Evolutionary conservation across 2,329 filamentous ascomycete genomes (phyloP), one percentile per base, ranked within the genome.

Genomic region (Talaromyces amestolkiae): DNA sequence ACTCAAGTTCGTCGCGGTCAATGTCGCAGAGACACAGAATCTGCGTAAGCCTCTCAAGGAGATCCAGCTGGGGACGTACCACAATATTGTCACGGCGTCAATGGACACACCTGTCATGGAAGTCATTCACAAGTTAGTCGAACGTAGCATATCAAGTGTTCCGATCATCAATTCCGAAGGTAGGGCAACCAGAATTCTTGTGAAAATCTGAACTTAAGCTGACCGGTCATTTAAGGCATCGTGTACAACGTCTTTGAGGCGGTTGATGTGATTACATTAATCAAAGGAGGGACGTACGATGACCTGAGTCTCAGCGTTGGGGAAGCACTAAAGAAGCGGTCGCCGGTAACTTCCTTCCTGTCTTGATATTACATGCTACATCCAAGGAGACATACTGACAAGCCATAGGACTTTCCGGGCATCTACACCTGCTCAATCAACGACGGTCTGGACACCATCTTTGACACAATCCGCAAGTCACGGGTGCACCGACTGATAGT

Each of bases 191-290:
- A 39, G 9, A 5, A 43, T 39, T 17, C 39, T 33, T 45, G 24
- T 8, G 7, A 10, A 68, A 41, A 51, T 51, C 41, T 8, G 33
- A 13, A 31, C 9, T 10, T 10, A 15, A 19, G 47, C 61, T 51
- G 47, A 54, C 22, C 56, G 9, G 53, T 35, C 0, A 49, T 72
- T 31, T 19, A 9, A 86, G 87, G 87, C 60, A 82, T 86, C 37
- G 88, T 99, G 0, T 87, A 98, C 69, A 99, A 99, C 74, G 93
- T 98, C 11, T 99, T 99, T 73, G 96, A 99, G 80, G 92, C 95
- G 1, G 93, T 99, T 60, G 95, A 99, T 78, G 93, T 99, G 67
- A 97, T 99, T 71, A 90, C 93, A 0, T 89, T 97, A 72, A 96
- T 99, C 79, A 96, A 96, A 79, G 93, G 92, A 24, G 93, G 93